Evolutionary conservation across 2,329 filamentous ascomycete genomes (phyloP), one percentile per base, ranked within the genome.

Genomic region (Aspergillus glaucus): DNA sequence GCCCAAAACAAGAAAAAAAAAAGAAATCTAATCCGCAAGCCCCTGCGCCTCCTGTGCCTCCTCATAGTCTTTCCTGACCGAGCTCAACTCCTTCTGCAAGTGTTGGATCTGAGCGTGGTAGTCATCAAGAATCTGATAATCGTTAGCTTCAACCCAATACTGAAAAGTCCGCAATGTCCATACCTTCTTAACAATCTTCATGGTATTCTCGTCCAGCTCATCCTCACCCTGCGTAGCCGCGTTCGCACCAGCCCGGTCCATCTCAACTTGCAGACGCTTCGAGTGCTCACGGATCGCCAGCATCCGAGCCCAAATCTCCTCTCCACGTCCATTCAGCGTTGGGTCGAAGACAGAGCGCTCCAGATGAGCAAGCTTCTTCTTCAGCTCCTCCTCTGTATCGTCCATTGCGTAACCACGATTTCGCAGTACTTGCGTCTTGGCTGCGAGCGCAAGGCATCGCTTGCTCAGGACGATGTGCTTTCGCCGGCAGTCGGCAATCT

Each of bases 261-360:
- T 76, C 65, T 85, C 81, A 51, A 73, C 69, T 56, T 84, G 79
- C 48, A 85, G 62, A 58, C 78, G 75, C 57, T 77, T 76, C 43
- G 79, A 77, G 47, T 80, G 70, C 59, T 84, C 80, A 48, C 80
- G 70, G 46, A 85, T 75, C 6, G 77, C 76, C 43, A 83, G 74
- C 81, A 85, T 83, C 36, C 82, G 71, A 26, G 82, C 82, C 82
- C 82, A 85, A 48, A 85, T 80, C 64, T 85, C 81, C 62, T 85
- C 82, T 50, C 79, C 78, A 19, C 81, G 70, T 4, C 80, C 82
- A 41, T 74, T 75, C 43, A 84, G 71, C 4, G 77, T 75, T 0
- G 82, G 81, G 57, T 85, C 81, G 45, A 80, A 79, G 2, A 82
- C 78, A 44, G 74, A 72, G 46, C 75, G 75, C 62, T 84, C 79